Evolutionary conservation across 202 grass and related monocot genomes (phyloP), one percentile per base, ranked within the genome.

Genomic region (Cymbopogon flexuosus): DNA sequence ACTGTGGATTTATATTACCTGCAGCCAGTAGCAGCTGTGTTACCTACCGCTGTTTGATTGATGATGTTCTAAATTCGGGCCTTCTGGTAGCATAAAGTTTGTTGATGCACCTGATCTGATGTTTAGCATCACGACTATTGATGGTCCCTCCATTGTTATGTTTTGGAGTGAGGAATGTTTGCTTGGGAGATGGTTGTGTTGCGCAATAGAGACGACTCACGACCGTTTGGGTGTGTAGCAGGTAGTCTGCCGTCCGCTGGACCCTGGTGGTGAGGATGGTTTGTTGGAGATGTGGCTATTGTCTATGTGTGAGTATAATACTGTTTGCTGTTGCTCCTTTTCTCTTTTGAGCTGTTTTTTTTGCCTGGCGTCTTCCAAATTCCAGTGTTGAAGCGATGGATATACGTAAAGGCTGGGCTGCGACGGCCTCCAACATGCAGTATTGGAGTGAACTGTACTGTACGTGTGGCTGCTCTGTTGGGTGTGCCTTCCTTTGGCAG

Each of bases 31-130:
- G 27, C 27, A 27, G 27, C 27, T 27, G 27, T 27, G 27, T 27
- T 27, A 27, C 27, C 27, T 27, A 27, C 27, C 27, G 27, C 27
- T 27, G 40, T 52, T 56, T 15, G 4, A 27, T 58, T 40, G 73
- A 37, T 2, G n/a, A 36, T 72, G 23, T 56, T 77, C 39, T 80
- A 57, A 80, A 75, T 54, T 79, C 30, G 5, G 47, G 2, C 52
- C 69, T 22, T 86, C 31, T 52, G 67, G 21, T 67, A 0, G 12
- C 42, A 59, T 45, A 21, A 52, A 68, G 41, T 74, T 49, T 88
- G 33, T 29, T 73, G 59, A 49, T 13, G 10, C 51, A 27, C 34
- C 9, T 68, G 43, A 30, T 60, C 9, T 68, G 43, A 30, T 60
- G 15, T 62, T 68, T 46, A 6, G 45, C 35, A 24, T 80, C 5